Conservation (phyloP, 164 flowering plant species). For the Buxus sempervirens region DNA sequence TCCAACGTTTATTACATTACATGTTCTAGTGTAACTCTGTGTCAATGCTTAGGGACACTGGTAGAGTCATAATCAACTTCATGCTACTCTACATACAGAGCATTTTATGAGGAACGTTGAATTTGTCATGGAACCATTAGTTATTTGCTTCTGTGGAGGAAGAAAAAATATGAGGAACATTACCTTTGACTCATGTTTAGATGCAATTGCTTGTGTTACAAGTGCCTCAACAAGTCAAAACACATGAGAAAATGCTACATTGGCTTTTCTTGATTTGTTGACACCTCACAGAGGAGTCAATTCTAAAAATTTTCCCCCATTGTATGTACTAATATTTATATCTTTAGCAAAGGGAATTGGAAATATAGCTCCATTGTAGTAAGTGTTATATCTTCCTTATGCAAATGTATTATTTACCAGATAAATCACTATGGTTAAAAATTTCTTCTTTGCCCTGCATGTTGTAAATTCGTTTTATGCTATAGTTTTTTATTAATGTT, state of each 20-base stretch:
- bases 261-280: background rate
- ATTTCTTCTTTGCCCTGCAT: background rate
- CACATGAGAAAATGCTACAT: background rate
- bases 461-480: too few species aligned
- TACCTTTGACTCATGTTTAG: background rate
- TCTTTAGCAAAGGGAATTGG: background rate
- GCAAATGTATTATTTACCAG: background rate
- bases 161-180: background rate
- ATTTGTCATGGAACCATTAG: background rate
- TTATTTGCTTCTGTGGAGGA: background rate
- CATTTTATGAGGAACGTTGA: background rate
- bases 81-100: background rate
- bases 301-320: background rate
- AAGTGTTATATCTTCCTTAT: background rate
- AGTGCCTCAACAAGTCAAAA: background rate
- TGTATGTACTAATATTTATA: background rate
- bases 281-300: background rate
- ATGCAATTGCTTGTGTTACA: background rate
- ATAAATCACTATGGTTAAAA: too few species aligned
- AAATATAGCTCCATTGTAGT: background rate
- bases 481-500: too few species aligned
- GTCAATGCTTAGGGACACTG: background rate
- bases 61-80: background rate
- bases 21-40: background rate
- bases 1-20: background rate